phyloP scores from a whole-genome alignment of 805 yeast genomes.

The Wickerhamiella slavikovae region DNA sequence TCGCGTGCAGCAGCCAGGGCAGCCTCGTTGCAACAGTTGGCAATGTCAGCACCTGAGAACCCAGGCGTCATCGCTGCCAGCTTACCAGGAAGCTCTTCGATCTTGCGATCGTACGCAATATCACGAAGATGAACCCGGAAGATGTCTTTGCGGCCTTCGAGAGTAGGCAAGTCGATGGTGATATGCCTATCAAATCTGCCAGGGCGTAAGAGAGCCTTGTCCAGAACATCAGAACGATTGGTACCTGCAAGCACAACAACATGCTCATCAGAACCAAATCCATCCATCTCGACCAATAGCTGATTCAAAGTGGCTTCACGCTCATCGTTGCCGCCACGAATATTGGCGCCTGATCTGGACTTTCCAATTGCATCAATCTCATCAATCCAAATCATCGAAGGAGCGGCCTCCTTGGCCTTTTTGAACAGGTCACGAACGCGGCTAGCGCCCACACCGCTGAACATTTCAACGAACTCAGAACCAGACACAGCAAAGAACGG shows the following conservation, averaged over 20 bases:
- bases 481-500: conserved; percentile 85
- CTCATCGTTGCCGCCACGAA: conserved; percentile 77
- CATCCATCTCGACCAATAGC: conserved; percentile 88
- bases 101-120: conserved; percentile 27
- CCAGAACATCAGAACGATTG: conserved; percentile 78
- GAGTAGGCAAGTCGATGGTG: conserved; percentile 66
- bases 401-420: conserved; percentile 78
- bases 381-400: conserved; percentile 77
- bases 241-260: conserved; percentile 92
- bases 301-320: conserved; percentile 86
- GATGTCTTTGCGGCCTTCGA: conserved; percentile 75
- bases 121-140: conserved; percentile 60
- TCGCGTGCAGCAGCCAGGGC: conserved; percentile 81
- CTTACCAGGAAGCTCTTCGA: conserved; percentile 54
- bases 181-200: conserved; percentile 90
- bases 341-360: conserved; percentile 30
- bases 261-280: conserved; percentile 71
- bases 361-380: conserved; percentile 95
- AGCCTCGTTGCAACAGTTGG: conserved; percentile 86
- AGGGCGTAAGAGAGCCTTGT: conserved; percentile 77
- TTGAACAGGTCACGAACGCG: conserved; percentile 84
- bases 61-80: conserved; percentile 88
- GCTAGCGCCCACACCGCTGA: conserved; percentile 90
- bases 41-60: conserved; percentile 90
- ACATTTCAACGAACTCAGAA: conserved; percentile 93